Evolutionary conservation across 805 yeast species (phyloP).

Genomic region (Kluyveromyces lactis): DNA sequence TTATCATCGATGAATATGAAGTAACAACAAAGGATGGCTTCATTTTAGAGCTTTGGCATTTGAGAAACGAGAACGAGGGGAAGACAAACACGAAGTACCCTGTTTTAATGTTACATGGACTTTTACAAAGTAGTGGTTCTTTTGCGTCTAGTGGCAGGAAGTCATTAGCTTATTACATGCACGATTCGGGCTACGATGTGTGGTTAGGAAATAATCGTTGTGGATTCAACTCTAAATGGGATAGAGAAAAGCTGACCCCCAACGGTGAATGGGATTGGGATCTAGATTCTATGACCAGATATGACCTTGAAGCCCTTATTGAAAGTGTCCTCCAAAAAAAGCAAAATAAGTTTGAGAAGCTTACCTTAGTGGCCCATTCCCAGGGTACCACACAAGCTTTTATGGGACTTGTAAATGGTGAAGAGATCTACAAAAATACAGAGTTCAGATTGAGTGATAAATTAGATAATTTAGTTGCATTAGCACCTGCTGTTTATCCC

Average conservation of each 20-base stretch:
- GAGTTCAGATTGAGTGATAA: conserved; percentile 40
- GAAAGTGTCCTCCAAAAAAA: conserved; percentile 43
- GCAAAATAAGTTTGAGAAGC: conserved; percentile 27
- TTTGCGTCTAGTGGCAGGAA: conserved; percentile 76
- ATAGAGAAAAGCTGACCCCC: conserved; percentile 30
- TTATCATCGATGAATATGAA: conserved; percentile 49
- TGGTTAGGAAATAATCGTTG: conserved; percentile 92
- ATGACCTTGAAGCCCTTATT: conserved; percentile 69
- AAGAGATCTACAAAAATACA: conserved; percentile 15
- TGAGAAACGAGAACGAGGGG: conserved; percentile 15
- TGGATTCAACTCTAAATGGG: conserved; percentile 70
- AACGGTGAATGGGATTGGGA: conserved; percentile 86
- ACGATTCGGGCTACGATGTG: conserved; percentile 61
- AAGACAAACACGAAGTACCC: conserved; percentile 40
- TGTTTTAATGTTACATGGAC: conserved; percentile 73
- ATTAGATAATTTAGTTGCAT: conserved; percentile 59
- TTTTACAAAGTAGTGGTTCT: conserved; percentile 80
- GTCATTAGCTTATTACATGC: conserved; percentile 57
- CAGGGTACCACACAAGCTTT: conserved; percentile 91
- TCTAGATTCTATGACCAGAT: conserved; percentile 68
- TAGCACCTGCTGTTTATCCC: conserved; percentile 90
- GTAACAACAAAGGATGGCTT: conserved; percentile 77
- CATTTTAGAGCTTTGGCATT: conserved; percentile 53
- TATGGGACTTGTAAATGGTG: conserved; percentile 49
- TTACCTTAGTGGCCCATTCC: conserved; percentile 73